phyloP scores from a whole-genome alignment of 2,329 filamentous ascomycete species.

The Penicillium brasilianum region DNA sequence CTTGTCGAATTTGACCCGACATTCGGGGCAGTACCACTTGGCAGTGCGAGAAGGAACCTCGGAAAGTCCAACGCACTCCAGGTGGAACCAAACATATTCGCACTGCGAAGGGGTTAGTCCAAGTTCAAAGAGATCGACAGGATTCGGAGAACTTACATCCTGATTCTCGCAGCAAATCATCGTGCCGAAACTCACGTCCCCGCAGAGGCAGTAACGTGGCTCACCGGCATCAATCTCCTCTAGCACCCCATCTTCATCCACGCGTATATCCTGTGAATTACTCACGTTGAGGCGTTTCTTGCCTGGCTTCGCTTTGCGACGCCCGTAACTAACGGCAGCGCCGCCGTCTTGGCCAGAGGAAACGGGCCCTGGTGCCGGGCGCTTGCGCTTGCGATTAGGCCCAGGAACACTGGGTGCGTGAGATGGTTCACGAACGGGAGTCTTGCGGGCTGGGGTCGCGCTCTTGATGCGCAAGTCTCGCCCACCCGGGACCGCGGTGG shows the following conservation, averaged over 20 bases:
- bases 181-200: constrained; percentile 66
- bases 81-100: constrained; percentile 70
- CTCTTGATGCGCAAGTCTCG: constrained; percentile 50
- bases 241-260: constrained; percentile 55
- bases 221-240: constrained; percentile 65
- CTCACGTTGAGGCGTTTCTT: constrained; percentile 46
- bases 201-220: constrained; percentile 67
- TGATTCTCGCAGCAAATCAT: constrained; percentile 71
- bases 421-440: constrained; percentile 49
- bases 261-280: constrained; percentile 51
- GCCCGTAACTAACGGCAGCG: constrained; percentile 65
- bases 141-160: constrained; percentile 49
- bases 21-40: constrained; percentile 71
- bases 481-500: constrained; percentile 25
- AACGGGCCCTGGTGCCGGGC: constrained; percentile 65
- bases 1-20: constrained; percentile 56
- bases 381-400: constrained; percentile 57
- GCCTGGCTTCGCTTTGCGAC: constrained; percentile 60
- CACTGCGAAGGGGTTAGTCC: constrained; percentile 52
- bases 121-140: not conserved
- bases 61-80: constrained; percentile 63
- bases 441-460: constrained; percentile 46
- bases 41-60: constrained; percentile 64
- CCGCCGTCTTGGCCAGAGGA: constrained; percentile 63
- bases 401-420: constrained; percentile 42